These are phyloP conservation scores for Trichoderma hamatum DNA, from an alignment of 2,329 filamentous ascomycete species.

Conservation along the genomic window DNA sequence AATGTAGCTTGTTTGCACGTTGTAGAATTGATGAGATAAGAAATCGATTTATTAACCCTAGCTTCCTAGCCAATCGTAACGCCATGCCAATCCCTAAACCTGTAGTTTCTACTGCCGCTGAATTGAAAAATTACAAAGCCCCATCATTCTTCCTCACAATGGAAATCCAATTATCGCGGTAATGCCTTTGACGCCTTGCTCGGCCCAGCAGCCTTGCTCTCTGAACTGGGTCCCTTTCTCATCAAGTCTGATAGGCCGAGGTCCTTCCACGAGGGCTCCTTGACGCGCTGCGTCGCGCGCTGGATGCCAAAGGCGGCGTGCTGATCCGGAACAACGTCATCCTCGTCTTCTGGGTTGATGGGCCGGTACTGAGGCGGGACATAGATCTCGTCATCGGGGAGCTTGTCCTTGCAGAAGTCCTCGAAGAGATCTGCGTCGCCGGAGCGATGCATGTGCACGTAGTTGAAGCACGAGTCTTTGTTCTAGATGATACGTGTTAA, in stretches of 20 bases:
- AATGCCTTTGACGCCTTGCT: constrained; percentile 28
- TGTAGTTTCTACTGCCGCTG: background rate
- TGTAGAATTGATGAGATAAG: background rate
- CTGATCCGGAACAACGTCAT: constrained; percentile 85
- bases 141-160: background rate
- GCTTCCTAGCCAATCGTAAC: background rate
- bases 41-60: background rate
- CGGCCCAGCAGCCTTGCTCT: constrained; percentile 18
- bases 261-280: constrained; percentile 78
- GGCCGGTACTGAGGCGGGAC: constrained; percentile 80
- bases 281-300: constrained; percentile 71
- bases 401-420: constrained; percentile 70
- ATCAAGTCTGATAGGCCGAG: constrained; percentile 73
- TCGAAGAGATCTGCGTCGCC: constrained; percentile 80
- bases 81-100: constrained; percentile 6
- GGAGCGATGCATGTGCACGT: constrained; percentile 73
- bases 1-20: background rate
- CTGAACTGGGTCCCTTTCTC: constrained; percentile 57
- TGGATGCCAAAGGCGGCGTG: constrained; percentile 87
- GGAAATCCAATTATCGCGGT: constrained; percentile 31
- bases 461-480: constrained; percentile 75
- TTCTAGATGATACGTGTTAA: constrained; percentile 46
- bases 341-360: constrained; percentile 84
- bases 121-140: background rate
- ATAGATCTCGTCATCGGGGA: constrained; percentile 78